phyloP scores from a whole-genome alignment of 2,329 filamentous ascomycete genomes.

The Chaetomiaceae sp. region DNA sequence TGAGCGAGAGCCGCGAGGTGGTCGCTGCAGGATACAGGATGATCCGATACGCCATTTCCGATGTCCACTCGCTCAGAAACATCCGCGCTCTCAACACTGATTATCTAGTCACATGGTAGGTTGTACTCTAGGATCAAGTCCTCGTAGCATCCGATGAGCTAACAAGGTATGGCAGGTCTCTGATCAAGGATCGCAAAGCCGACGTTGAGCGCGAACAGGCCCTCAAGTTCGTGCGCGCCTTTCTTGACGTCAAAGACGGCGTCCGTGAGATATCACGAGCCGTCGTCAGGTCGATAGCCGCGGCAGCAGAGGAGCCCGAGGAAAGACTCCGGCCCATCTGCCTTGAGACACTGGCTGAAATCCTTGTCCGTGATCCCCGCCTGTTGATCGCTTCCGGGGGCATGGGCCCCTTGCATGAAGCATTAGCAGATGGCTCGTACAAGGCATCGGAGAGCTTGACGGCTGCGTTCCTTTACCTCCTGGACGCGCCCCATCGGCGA shows the following conservation, averaged over 20 bases:
- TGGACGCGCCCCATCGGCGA: conserved; percentile 77
- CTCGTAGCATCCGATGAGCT: too few relatives aligned
- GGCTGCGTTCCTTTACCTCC: conserved; percentile 79
- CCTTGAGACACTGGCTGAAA: conserved; percentile 86
- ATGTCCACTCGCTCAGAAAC: conserved; percentile 80
- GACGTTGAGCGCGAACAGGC: conserved; percentile 96
- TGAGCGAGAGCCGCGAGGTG: conserved; percentile 93
- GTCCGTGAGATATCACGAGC: conserved; percentile 81
- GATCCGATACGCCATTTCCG: conserved; percentile 90
- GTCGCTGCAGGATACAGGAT: conserved; percentile 92
- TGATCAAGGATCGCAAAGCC: conserved; percentile 95
- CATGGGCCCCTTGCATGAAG: conserved; percentile 82
- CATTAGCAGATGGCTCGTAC: conserved; percentile 84
- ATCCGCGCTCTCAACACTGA: conserved; percentile 88
- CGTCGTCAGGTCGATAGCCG: conserved; percentile 82
- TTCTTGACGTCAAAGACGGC: conserved; percentile 91
- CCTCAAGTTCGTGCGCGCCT: conserved; percentile 90
- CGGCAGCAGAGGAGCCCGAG: conserved; percentile 80
- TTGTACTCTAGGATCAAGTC: conserved; percentile 17
- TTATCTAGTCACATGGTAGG: conserved; percentile 74
- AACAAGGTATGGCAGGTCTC: conserved; percentile 48
- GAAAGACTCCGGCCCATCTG: conserved; percentile 87
- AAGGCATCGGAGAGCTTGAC: conserved; percentile 87
- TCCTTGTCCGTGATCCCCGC: conserved; percentile 79
- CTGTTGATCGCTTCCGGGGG: conserved; percentile 80